Base-by-base conservation (phyloP, 495 filamentous ascomycete genomes). In the Aspergillus saccharolyticus region DNA sequence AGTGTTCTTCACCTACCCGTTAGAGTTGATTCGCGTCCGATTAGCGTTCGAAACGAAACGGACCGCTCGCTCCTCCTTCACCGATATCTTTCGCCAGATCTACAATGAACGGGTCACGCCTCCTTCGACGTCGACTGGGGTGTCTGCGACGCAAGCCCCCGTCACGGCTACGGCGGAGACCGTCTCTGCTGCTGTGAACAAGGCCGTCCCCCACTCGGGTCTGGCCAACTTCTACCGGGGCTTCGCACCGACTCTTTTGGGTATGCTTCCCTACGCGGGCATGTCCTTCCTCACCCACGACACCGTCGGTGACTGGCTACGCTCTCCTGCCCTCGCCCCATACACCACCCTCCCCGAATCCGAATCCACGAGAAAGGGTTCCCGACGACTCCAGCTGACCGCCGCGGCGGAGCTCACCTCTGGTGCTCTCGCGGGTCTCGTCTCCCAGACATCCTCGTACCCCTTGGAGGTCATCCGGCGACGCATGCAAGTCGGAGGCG, bases 251-350 rank as follows among this genome's bases (percentile, higher is more conserved):
- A 97, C 94, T 0, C 68, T 98, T 15, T 74, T 89, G 42, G 94
- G 94, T 47, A 98, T 98, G 93, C 68, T 98, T 15, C 94, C 94
- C 3, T 98, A 98, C 63, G 94, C 95, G 15, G 94, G 94, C 50
- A 84, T 95, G 65, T 97, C 92, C n/a, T 98, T 98, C 78, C 82
- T 97, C 30, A 95, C 90, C 0, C 94, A 98, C 70, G 94, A 98
- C 66, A 88, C 88, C 4, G 81, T 83, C 0, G 85, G 89, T 21
- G 94, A 98, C 69, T 66, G 89, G 33, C 80, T 98, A 44, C 89
- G 94, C 1, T 73, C 75, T 33, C 85, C 85, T 0, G 48, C 63
- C 1, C 53, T 96, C 0, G 81, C 88, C 0, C 66, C 76, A 51
- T 89, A 90, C 70, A 95, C 91, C 15, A 89, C 78, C 0, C 72